Evolutionary conservation across 2,329 filamentous ascomycete genomes (phyloP).

Genomic region (Arachnopeziza araneosa): DNA sequence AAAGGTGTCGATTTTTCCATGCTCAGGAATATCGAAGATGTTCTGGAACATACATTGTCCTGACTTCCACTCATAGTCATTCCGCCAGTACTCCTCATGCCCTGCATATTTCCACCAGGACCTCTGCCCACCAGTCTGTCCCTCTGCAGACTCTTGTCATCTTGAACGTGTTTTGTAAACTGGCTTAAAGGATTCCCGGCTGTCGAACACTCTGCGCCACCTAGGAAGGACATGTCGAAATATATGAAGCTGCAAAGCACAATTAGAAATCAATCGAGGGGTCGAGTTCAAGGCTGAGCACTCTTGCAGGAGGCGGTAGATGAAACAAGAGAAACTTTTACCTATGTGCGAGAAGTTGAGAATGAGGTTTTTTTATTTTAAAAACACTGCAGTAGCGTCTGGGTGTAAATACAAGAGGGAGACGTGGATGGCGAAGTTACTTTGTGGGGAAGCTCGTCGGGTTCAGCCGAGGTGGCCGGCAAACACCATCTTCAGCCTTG

Average conservation of each 20-base stretch:
- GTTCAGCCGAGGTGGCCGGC: conserved; percentile 1
- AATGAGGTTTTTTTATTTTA: neutral
- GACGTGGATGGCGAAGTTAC: neutral
- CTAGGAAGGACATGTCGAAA: conserved; percentile 79
- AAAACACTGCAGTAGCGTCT: neutral
- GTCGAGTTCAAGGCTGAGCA: neutral
- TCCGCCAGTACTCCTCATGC: conserved; percentile 64
- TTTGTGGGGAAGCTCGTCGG: neutral
- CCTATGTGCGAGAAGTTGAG: conserved; percentile 1
- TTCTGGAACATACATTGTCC: conserved; percentile 53
- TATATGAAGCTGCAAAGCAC: neutral
- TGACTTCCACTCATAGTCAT: conserved; percentile 47
- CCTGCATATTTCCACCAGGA: conserved; percentile 64
- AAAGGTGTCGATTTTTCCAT: neutral
- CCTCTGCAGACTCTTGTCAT: conserved; percentile 90
- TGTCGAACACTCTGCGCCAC: conserved; percentile 93
- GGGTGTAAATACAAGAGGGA: neutral
- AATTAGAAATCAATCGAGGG: neutral
- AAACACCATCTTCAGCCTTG: neutral
- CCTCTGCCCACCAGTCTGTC: conserved; percentile 78
- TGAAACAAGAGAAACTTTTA: neutral
- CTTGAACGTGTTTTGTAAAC: conserved; percentile 94
- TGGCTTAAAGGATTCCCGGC: conserved; percentile 93
- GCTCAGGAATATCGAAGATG: neutral
- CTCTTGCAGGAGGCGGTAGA: neutral